Evolutionary conservation across 1,284 basidiomycete species (phyloP), one percentile per base, ranked within the genome.

Genomic region (Boletus sp.): DNA sequence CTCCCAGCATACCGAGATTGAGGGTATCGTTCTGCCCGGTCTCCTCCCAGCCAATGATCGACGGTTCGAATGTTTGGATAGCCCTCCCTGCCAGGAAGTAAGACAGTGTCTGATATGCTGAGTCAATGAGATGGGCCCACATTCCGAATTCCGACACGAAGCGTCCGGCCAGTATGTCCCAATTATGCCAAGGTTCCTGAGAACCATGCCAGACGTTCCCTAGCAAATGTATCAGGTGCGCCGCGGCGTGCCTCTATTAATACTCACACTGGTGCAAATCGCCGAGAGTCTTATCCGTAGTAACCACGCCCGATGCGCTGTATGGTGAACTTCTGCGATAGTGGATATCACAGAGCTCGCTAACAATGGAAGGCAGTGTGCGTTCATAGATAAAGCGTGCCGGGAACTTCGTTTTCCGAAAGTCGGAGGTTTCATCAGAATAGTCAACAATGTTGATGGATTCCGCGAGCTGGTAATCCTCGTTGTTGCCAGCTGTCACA

Each of bases 81-180:
- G 1, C 87, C 93, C 69, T 93, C 78, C 91, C 90, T 92, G 63
- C 38, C 52, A 55, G 28, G 31, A 59, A 55, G 30, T 56, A 58
- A 67, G 37, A 44, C 14, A 44, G 16, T 25, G 37, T 19, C 54
- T 9, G 37, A 55, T 37, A 5, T 27, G 31, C 47, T 8, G 21
- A 3, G 25, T 31, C 21, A 43, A 50, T 25, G 30, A 48, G 25
- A 31, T 31, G 74, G 33, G 74, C 88, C 65, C 69, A 90, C 93
- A 93, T 93, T 66, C 91, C 91, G 67, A 93, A 93, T 70, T 93
- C 91, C n/a, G 91, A 93, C 30, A 95, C 91, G 74, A 95, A 95
- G 44, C 93, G 85, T 49, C 93, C 93, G 0, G 90, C 81, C 19
- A 96, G 83, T 54, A 85, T 86, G 69, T 94, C 91, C 91, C 93